A percentile compares a stretch with the other conserved stretches of the same genome.
phyloP scores from a whole-genome alignment of 345 rosid species.

The Populus ilicifolia region DNA sequence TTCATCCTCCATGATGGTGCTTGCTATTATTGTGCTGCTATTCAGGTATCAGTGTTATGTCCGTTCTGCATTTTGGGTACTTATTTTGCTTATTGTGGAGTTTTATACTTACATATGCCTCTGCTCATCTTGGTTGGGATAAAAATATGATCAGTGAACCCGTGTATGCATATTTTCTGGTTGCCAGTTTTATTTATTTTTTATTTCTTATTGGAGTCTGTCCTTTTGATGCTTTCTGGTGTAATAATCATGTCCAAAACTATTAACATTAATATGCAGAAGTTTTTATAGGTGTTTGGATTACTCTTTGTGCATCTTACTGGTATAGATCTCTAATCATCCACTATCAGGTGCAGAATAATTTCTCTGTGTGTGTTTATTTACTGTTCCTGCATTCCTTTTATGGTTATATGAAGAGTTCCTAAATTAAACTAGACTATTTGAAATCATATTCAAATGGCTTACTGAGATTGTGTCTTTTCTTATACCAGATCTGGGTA shows the following conservation, averaged over 20 bases:
- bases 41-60: constrained; percentile 48
- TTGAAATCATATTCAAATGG: background rate
- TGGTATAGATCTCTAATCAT: background rate
- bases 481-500: background rate
- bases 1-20: constrained; percentile 92
- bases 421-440: background rate
- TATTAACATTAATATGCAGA: too few relatives aligned
- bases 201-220: background rate
- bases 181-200: background rate
- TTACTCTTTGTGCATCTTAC: background rate
- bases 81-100: background rate
- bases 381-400: background rate
- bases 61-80: background rate
- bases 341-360: background rate
- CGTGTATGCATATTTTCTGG: background rate
- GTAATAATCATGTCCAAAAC: background rate
- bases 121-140: background rate
- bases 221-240: background rate
- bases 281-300: background rate
- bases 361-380: background rate
- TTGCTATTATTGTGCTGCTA: constrained; percentile 86
- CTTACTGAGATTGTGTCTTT: background rate
- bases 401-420: background rate
- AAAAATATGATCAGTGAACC: background rate
- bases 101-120: too few relatives aligned